Evolutionary conservation across 2,329 filamentous ascomycete genomes (phyloP).

Genomic region (Fusarium cyanostomum): DNA sequence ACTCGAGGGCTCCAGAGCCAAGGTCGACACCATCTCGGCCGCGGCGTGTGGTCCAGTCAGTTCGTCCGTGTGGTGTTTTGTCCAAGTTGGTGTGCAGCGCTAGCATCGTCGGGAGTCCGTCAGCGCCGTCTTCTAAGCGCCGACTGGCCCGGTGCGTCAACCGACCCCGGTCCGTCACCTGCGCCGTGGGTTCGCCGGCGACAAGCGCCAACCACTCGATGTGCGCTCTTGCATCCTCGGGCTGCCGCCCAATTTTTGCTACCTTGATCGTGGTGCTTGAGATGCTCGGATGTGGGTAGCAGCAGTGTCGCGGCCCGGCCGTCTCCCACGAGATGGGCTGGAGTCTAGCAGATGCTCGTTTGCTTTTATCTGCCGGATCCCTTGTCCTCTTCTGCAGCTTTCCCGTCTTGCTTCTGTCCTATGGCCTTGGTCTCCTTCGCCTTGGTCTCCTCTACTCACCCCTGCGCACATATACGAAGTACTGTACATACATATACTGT

Average conservation of each 20-base stretch:
- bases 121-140: constrained; percentile 46
- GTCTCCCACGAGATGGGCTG: constrained; percentile 28
- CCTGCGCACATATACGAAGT: constrained; percentile 35
- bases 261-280: constrained; percentile 19
- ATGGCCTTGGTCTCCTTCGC: constrained; percentile 27
- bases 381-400: constrained; percentile 35
- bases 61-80: constrained; percentile 28
- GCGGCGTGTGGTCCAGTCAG: constrained; percentile 32
- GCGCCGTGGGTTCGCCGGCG: constrained; percentile 40
- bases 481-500: constrained; percentile 34
- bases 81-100: constrained; percentile 40
- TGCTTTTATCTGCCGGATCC: constrained; percentile 39
- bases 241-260: constrained; percentile 32
- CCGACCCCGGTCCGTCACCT: constrained; percentile 48
- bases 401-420: constrained; percentile 38
- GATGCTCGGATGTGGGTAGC: constrained; percentile 22
- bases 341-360: constrained; percentile 16
- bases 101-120: constrained; percentile 32
- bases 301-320: constrained; percentile 24
- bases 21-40: constrained; percentile 29
- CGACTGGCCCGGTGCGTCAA: constrained; percentile 46
- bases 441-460: constrained; percentile 20
- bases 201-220: constrained; percentile 41
- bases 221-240: constrained; percentile 24
- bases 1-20: constrained; percentile 26